Evolutionary conservation across 2,329 filamentous ascomycete species (phyloP), one percentile per base, ranked within the genome.

Genomic region (Sarocladium kiliense): DNA sequence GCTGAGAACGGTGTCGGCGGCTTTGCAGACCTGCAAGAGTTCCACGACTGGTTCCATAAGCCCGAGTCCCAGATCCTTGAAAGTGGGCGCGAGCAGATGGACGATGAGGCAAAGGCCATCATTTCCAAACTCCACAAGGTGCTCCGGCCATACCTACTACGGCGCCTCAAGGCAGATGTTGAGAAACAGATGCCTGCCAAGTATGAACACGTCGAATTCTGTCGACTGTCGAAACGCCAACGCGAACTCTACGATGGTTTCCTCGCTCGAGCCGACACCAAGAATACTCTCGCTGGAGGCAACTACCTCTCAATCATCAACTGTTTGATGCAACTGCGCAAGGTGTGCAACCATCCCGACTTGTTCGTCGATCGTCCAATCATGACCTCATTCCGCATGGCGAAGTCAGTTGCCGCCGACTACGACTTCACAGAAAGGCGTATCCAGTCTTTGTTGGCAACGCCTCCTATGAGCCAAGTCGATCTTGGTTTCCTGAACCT

Each of bases 141-240:
- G 21, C 78, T 99, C 10, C 85, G 95, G 2, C 94, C 94, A 0
- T 97, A 97, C 65, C 80, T 99, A 11, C 79, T 99, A 6, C 86
- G 94, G 53, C 85, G 94, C 55, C 76, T 99, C 56, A 99, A 99
- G 72, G 89, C 91, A 44, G 94, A 99, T 66, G 94, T 99, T 5
- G 95, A 99, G 74, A 97, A 97, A 74, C 94, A 99, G 68, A 96
- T 99, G 89, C 94, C 95, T 0, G 92, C 85, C 58, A 99, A 99
- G 69, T 96, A 96, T 66, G 95, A 99, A 69, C 92, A 97, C 65
- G 91, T 99, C 19, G 89, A 97, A 60, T 92, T 96, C 65, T 99
- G 94, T 70, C 88, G 93, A 44, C 78, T 99, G 3, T 97, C 93
- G 6, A 97, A 97, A 69, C 86, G 94, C 23, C 94, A 99, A 67